Conservation (phyloP, 2,329 filamentous ascomycete genomes). For the Grosmannia serpens region DNA sequence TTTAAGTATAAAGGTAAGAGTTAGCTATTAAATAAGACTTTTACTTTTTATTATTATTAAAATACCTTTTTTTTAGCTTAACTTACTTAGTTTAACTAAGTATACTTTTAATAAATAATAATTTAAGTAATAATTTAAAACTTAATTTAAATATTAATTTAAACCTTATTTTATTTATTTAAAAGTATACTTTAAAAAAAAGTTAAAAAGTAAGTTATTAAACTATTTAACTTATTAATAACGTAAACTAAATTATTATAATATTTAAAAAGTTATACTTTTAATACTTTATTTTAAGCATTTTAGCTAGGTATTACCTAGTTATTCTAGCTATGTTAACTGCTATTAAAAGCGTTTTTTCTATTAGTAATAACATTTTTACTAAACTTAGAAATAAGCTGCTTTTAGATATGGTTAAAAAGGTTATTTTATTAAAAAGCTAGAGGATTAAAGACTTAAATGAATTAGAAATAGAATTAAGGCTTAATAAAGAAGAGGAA, state of each 20-base stretch:
- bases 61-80: neutral
- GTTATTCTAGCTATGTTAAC: neutral
- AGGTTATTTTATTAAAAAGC: conserved; percentile 1
- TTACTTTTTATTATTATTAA: conserved; percentile 1
- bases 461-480: neutral
- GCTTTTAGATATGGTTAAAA: neutral
- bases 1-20: neutral
- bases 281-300: neutral
- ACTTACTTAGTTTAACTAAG: neutral
- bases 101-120: no score
- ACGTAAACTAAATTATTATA: neutral
- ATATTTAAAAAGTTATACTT: neutral
- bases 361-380: conserved; percentile 1
- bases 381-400: neutral
- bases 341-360: neutral
- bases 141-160: no score
- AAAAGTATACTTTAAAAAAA: neutral
- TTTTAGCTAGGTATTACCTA: neutral
- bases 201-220: neutral
- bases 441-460: neutral
- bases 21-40: neutral
- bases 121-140: neutral
- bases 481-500: neutral
- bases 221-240: neutral
- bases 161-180: no score